Evolutionary conservation across 2,329 filamentous ascomycete genomes (phyloP).

Genomic region (Chrysoporthe puriensis): DNA sequence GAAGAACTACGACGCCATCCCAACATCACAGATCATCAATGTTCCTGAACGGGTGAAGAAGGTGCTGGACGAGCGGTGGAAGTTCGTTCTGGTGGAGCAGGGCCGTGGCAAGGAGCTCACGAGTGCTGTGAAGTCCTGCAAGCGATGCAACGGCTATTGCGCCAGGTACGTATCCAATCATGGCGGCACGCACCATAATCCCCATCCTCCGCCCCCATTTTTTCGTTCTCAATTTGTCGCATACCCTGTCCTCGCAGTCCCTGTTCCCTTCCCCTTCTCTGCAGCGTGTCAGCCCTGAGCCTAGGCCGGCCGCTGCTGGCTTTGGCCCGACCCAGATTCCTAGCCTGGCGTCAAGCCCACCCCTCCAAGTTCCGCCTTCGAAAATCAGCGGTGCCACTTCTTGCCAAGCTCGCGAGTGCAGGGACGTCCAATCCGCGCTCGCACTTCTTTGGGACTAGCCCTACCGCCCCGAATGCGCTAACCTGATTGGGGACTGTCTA

Average conservation of each 20-base stretch:
- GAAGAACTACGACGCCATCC: conserved; percentile 96
- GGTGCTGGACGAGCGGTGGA: conserved; percentile 95
- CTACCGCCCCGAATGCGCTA: conserved; percentile 21
- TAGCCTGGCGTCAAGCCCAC: conserved; percentile 7
- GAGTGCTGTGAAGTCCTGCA: conserved; percentile 94
- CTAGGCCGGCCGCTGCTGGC: conserved; percentile 2
- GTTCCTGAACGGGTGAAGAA: conserved; percentile 94
- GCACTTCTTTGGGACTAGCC: conserved; percentile 15
- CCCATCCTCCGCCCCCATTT: conserved; percentile 29
- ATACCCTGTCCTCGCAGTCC: conserved; percentile 18
- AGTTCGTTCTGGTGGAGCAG: conserved; percentile 91
- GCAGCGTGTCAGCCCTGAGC: conserved; percentile 24
- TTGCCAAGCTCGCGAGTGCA: conserved; percentile 22
- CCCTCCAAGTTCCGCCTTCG: conserved; percentile 1
- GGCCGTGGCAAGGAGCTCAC: conserved; percentile 94
- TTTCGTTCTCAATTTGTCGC: conserved; percentile 14
- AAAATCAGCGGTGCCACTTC: conserved; percentile 11
- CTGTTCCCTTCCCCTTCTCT: conserved; percentile 7
- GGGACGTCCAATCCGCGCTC: conserved; percentile 20
- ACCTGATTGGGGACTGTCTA: conserved; percentile 41
- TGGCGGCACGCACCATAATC: conserved; percentile 19
- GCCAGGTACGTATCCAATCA: conserved; percentile 68
- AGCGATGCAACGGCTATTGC: conserved; percentile 87
- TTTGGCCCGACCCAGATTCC: conserved; percentile 6
- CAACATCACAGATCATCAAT: conserved; percentile 90